Evolutionary conservation across 2,329 filamentous ascomycete species (phyloP), one percentile per base, ranked within the genome.

Genomic region (Cytospora piceicola): DNA sequence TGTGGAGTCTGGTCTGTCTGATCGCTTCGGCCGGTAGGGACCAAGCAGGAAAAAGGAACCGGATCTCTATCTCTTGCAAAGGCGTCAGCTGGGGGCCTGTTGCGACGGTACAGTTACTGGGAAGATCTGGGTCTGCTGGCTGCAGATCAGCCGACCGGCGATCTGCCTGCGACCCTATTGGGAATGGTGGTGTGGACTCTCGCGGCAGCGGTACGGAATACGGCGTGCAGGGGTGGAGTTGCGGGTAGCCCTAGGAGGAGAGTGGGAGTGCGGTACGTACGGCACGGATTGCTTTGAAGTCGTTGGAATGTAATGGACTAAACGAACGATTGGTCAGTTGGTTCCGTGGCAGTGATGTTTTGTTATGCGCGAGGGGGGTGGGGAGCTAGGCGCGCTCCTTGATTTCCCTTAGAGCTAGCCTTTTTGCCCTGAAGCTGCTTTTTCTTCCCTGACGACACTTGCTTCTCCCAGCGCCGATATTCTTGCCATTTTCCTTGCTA

Each of bases 131-230:
- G 42, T 46, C 42, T 46, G 42, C 42, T 46, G 42, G 63, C 55
- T 68, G 66, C 66, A 68, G 66, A 68, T 68, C 67, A 68, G 52
- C 67, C 67, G 64, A 68, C 64, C 60, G 64, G 55, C 67, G 67
- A 68, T 68, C 67, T 68, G 64, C 52, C 61, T 67, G 52, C 64
- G 63, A 64, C 57, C 65, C 61, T 63, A 68, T 66, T 58, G 51
- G 66, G 66, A 66, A 68, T 60, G 56, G 66, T 56, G 58, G 49
- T 49, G 54, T 63, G 29, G 62, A 55, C 39, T 65, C 58, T 65
- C 58, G 58, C 63, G 63, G 39, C 58, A 62, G 58, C 58, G 63
- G 63, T 63, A 56, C 42, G 63, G 66, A 36, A 56, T 17, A 55
- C 53, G 51, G 52, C 29, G 42, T n/a, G 46, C 61, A 57, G 52